Evolutionary conservation across 331 rosid species (phyloP).

Genomic region (Rhamnella rubrinervis): DNA sequence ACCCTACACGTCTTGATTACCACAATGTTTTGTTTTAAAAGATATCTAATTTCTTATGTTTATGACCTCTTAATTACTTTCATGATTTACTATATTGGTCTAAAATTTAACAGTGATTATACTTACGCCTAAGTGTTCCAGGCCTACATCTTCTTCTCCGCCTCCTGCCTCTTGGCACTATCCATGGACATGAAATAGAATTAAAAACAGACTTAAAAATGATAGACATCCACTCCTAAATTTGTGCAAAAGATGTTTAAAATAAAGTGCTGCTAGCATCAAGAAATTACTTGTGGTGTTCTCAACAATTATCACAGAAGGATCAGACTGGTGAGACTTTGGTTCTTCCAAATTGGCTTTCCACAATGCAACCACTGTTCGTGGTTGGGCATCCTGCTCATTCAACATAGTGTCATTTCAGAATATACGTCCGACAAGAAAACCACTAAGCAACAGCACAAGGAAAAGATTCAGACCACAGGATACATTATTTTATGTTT

Average conservation of each 20-base stretch:
- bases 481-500: too few species aligned
- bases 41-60: neutral
- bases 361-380: slow-evolving; percentile 68
- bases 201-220: slow-evolving; percentile 26
- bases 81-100: neutral
- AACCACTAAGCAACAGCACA: neutral
- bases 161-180: slow-evolving; percentile 45
- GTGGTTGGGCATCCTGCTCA: slow-evolving; percentile 82
- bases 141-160: slow-evolving; percentile 38
- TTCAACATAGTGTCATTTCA: slow-evolving; percentile 25
- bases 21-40: neutral
- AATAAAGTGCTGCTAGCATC: slow-evolving; percentile 18
- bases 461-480: too few species aligned
- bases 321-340: slow-evolving; percentile 75
- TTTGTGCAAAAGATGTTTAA: neutral
- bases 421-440: slow-evolving; percentile 4
- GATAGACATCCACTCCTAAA: slow-evolving; percentile 21
- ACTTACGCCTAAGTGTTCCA: slow-evolving; percentile 43
- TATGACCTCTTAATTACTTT: slow-evolving; percentile 14
- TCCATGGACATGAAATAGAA: slow-evolving; percentile 30
- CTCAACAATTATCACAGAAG: slow-evolving; percentile 64
- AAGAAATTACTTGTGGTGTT: slow-evolving; percentile 51
- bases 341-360: slow-evolving; percentile 80
- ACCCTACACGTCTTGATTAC: neutral
- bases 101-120: slow-evolving; percentile 11